These are phyloP conservation scores for Phyllosticta paracitricarpa DNA, from an alignment of 2,329 filamentous ascomycete genomes.

Conservation along the genomic window DNA sequence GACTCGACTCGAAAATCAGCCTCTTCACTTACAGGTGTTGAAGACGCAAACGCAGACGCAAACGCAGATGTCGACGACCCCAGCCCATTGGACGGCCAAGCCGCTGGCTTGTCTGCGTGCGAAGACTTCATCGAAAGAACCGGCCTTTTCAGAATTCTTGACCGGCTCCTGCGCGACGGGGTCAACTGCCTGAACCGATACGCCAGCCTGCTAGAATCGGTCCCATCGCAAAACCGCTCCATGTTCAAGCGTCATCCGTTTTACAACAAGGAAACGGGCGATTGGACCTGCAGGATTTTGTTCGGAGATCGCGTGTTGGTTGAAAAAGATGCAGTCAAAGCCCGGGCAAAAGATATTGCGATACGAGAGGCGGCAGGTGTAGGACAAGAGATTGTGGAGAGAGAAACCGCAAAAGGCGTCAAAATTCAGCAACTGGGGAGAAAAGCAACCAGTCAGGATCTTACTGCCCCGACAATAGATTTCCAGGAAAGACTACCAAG, in stretches of 20 bases:
- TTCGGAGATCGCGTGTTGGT: not conserved
- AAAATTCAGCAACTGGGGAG: not conserved
- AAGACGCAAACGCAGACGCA: not conserved
- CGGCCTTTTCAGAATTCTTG: not conserved
- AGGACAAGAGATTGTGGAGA: not conserved
- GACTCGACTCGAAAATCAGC: constrained; percentile 48
- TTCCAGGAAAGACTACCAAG: too few relatives aligned
- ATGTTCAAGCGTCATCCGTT: not conserved
- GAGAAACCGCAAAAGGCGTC: not conserved
- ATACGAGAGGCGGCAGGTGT: not conserved
- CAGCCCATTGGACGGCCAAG: not conserved
- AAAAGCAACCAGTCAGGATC: not conserved
- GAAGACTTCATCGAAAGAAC: not conserved
- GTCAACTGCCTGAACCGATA: not conserved
- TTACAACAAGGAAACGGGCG: not conserved
- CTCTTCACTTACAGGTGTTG: not conserved
- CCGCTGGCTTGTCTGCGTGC: not conserved
- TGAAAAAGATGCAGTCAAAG: not conserved
- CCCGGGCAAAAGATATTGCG: not conserved
- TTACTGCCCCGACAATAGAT: too few relatives aligned
- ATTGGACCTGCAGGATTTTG: not conserved
- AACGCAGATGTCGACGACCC: not conserved
- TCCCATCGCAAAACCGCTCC: not conserved
- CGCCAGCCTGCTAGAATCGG: not conserved
- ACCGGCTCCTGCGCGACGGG: not conserved